Evolutionary conservation across 257 asterid species (phyloP).

Genomic region (Echium plantagineum): DNA sequence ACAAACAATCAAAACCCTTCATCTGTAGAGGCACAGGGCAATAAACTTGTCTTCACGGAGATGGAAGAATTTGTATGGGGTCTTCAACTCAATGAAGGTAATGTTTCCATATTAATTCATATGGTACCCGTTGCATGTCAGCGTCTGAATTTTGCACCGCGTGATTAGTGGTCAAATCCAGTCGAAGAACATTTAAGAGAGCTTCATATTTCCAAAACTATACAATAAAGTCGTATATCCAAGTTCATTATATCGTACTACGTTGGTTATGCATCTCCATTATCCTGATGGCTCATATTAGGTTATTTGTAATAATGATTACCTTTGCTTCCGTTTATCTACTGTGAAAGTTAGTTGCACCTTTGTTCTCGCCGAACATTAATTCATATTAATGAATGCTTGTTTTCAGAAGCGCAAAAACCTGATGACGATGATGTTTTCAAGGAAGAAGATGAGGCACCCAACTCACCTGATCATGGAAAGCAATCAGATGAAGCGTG

Average conservation of each 20-base stretch:
- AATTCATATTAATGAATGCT: conserved; percentile 2
- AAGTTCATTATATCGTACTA: too few relatives aligned
- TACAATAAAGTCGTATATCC: neutral
- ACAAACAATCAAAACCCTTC: conserved; percentile 27
- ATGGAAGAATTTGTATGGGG: conserved; percentile 99
- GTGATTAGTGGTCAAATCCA: neutral
- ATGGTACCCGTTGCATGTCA: neutral
- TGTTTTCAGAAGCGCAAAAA: conserved; percentile 47
- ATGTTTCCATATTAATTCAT: neutral
- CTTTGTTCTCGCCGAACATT: too few relatives aligned
- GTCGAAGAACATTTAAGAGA: neutral
- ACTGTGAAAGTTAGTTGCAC: neutral
- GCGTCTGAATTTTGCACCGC: neutral
- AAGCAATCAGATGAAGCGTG: conserved; percentile 45
- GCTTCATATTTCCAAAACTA: neutral
- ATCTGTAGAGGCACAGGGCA: conserved; percentile 55
- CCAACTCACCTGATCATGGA: conserved; percentile 42
- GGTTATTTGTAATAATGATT: neutral
- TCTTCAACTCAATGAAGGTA: conserved; percentile 90
- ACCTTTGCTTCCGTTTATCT: neutral
- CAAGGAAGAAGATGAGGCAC: conserved; percentile 80
- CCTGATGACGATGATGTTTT: conserved; percentile 76
- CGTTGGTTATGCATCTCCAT: neutral
- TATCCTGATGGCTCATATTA: neutral
- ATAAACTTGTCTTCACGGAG: conserved; percentile 84